Evolutionary conservation across 2,329 filamentous ascomycete species (phyloP), one percentile per base, ranked within the genome.

Genomic region (Neonectria neomacrospora): DNA sequence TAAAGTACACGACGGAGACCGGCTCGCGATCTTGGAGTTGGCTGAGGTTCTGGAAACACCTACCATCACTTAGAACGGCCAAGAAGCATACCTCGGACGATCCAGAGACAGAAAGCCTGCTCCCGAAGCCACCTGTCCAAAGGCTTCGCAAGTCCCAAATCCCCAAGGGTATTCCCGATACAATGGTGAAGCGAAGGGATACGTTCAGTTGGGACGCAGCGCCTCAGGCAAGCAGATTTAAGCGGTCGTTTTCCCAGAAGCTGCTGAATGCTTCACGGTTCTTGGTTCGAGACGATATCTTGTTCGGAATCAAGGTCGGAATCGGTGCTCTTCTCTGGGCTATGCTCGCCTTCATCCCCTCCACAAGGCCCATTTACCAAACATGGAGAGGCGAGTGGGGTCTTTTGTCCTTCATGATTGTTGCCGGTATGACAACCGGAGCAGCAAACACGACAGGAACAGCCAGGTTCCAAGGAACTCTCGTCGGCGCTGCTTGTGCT

Each of bases 361-460:
- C 85, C 9, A 97, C 94, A 2, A 85, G 94, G 55, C 91, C 92
- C 0, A 85, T 91, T 20, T 99, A 97, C 76, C 85, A 89, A 55
- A 90, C 91, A 72, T 98, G 94, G 93, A 86, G 95, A 76, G 95
- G 95, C 30, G 96, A 99, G 83, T 99, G 96, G 96, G 96, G 96
- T 22, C 84, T 99, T 2, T 79, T 99, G 58, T 97, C 94, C 0
- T 98, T 97, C 81, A 98, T 98, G 95, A 89, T 98, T 74, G 96
- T 99, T 23, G 97, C 94, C 75, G 94, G 92, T 39, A 98, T 97
- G 94, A 99, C 95, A 0, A 95, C 97, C 22, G 96, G 96, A 28
- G 94, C 96, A 8, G 93, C 94, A 23, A 99, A 98, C 77, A 97
- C 95, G 1, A 97, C 95, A 0, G 94, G 94, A 4, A 89, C 90